phyloP scores from a whole-genome alignment of 2,329 filamentous ascomycete species.

The Diaporthe ampelina region DNA sequence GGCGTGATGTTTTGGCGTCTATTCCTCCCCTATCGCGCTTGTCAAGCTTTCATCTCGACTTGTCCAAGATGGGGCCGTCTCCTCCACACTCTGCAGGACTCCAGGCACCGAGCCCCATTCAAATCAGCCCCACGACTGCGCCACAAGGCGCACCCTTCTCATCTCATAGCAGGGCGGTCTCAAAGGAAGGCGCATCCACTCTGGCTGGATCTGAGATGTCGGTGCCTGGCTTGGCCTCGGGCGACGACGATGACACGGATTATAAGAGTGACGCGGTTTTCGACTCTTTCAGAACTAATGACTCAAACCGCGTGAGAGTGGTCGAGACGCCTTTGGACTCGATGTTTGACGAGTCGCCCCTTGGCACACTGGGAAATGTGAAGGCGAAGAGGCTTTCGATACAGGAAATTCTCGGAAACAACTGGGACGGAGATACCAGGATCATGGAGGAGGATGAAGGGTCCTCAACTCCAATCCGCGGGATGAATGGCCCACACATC shows the following conservation, averaged over 20 bases:
- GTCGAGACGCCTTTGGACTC: conserved; percentile 81
- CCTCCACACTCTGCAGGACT: conserved; percentile 56
- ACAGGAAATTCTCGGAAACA: conserved; percentile 69
- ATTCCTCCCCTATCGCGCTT: conserved; percentile 67
- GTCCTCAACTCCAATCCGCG: conserved; percentile 64
- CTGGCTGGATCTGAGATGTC: conserved; percentile 80
- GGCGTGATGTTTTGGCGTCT: conserved; percentile 67
- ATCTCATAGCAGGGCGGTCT: conserved; percentile 56
- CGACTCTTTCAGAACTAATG: conserved; percentile 81
- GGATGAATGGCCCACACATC: conserved; percentile 49
- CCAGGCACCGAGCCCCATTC: conserved; percentile 56
- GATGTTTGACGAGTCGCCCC: conserved; percentile 85
- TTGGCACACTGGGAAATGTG: conserved; percentile 66
- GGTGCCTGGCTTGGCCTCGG: conserved; percentile 72
- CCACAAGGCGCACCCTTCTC: conserved; percentile 49
- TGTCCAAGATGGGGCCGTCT: conserved; percentile 60
- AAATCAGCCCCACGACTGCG: conserved; percentile 56
- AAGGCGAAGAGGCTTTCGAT: conserved; percentile 70
- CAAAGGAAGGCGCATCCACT: conserved; percentile 71
- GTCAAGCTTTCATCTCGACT: conserved; percentile 69
- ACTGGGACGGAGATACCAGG: conserved; percentile 67
- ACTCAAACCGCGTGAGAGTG: conserved; percentile 75
- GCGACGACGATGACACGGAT: conserved; percentile 84
- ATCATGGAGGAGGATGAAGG: conserved; percentile 76
- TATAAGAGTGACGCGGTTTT: conserved; percentile 83